Conservation (phyloP, 208 protist species). For the Polymyxa betae region DNA sequence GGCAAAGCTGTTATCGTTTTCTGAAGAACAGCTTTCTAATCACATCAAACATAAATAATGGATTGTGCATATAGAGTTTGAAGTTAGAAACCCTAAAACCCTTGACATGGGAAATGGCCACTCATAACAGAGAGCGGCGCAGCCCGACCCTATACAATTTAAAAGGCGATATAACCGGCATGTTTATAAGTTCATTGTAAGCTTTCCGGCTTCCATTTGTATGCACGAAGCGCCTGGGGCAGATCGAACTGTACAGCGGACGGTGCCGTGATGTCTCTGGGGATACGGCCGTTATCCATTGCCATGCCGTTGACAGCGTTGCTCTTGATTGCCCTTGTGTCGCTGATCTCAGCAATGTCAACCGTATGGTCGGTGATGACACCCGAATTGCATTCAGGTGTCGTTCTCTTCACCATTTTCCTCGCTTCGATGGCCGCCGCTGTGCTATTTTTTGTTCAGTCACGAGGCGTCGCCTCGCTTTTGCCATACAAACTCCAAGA, state of each 20-base stretch:
- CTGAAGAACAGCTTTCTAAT: constrained; percentile 80
- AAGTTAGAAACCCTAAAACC: no score
- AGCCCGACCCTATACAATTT: no score
- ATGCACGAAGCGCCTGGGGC: no score
- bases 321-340: background rate
- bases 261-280: background rate
- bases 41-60: background rate
- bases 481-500: background rate
- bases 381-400: background rate
- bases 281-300: background rate
- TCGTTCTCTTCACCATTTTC: background rate
- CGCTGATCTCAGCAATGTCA: background rate
- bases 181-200: no score
- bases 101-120: no score
- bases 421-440: background rate
- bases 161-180: no score
- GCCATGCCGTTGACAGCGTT: background rate
- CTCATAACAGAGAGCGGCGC: no score
- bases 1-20: constrained; percentile 75
- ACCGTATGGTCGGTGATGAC: background rate
- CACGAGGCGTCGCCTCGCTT: background rate
- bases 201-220: no score
- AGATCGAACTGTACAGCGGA: no score
- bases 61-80: no score
- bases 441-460: background rate